Base-by-base conservation (phyloP, 768 basidiomycete species). In the Mycena polygramma region DNA sequence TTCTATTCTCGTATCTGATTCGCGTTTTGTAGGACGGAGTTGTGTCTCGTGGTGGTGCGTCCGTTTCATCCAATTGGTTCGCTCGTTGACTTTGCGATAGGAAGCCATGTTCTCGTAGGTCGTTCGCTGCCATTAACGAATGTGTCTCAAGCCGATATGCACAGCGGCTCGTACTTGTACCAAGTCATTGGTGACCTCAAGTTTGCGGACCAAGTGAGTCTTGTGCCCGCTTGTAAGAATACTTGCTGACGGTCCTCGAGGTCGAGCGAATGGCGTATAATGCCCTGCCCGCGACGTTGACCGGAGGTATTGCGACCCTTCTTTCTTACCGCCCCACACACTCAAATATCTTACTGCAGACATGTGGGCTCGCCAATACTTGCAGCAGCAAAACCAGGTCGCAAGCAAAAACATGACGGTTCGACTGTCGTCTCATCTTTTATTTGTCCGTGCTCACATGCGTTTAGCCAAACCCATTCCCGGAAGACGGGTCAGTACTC, bases 21-120 rank as follows among this genome's bases (percentile, higher is more conserved):
- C n/a, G 20, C 8, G 51, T 26, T 37, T 41, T 48, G 7, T 64
- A 88, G 88, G 54, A 88, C 88, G 8, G 88, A 89, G 68, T 78
- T 88, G 6, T 89, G 88, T 73, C 75, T 88, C 19, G 86, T 89
- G 10, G 88, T 89, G 70, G 86, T 86, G 75, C n/a, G 85, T 82
- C 2, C 39, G 35, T 20, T 15, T 39, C 11, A 43, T 58, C 5
- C 26, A 30, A 39, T 5, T 41, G 41, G 30, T 43, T 52, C 20
- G 20, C 54, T 48, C 11, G 24, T 37, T 13, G 7, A 51, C 24
- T 9, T 54, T 35, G 19, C 13, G 41, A 0, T 66, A 88, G 87
- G 88, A 89, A 83, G 87, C 88, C 13, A 88, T 89, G 87, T 88
- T 88, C 76, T 88, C 88, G 85, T 87, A 71, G 57, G 86, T 81